Evolutionary conservation across 805 yeast species (phyloP), one percentile per base, ranked within the genome.

Genomic region (Isabelozyma gotoi): DNA sequence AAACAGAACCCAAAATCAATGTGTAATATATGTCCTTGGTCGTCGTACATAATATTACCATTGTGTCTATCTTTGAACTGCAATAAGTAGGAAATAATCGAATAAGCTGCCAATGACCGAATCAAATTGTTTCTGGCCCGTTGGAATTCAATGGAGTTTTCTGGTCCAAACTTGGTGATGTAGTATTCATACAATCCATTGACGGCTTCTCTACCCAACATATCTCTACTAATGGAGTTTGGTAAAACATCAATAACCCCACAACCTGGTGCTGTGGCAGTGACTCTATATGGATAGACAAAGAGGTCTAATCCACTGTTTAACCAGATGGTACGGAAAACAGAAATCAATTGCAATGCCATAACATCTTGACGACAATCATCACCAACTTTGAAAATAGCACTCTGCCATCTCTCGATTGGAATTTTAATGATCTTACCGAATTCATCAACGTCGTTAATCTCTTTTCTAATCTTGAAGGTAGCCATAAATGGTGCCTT

Each of bases 221-320:
- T 92, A 67, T 94, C 99, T 68, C 99, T 82, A 35, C 97, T 89
- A 19, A 89, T 84, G 5, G 97, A 85, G 60, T 92, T 88, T 27
- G 99, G 99, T 51, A 94, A 76, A 24, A 95, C 99, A 62, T 95
- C 99, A 69, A 94, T 94, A 36, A 94, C 96, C 66, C 99, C 99
- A 71, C 98, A 91, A 0, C 99, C 99, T 1, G 99, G 98, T 2
- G 96, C 97, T 7, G 99, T 94, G 1, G 99, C 99, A 0, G 97
- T 91, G 19, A 94, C 99, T 51, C 97, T 73, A 65, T 94, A 80
- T 1, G 99, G 99, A 68, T 81, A 95, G 19, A 94, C 95, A 64
- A 76, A 94, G 35, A 92, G 78, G 62, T 94, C 98, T 48, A 94
- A 73, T 1, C 98, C 98, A 10, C 87, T 82, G 50, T 81, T 78